A percentile compares a stretch with the other conserved stretches of the same genome.
phyloP scores from a whole-genome alignment of 345 rosid genomes.

The Firmiana major region DNA sequence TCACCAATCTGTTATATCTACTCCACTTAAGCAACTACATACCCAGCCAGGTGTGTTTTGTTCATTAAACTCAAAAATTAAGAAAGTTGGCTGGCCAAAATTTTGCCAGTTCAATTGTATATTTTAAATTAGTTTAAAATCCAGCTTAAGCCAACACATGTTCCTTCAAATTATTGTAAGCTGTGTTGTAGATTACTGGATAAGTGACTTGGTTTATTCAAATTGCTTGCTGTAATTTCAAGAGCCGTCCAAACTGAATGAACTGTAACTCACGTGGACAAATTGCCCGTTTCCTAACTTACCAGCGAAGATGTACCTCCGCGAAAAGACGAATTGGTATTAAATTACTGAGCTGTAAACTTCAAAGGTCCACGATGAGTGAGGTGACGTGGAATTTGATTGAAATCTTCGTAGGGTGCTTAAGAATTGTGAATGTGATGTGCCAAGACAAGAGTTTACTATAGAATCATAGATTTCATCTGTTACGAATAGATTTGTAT shows the following conservation, averaged over 20 bases:
- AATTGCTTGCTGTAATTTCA: background rate
- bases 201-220: background rate
- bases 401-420: background rate
- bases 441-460: no score
- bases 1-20: no score
- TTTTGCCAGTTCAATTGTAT: background rate
- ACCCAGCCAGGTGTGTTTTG: no score
- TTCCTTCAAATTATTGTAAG: background rate
- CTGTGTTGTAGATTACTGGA: background rate
- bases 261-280: background rate
- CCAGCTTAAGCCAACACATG: background rate
- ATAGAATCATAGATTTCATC: no score
- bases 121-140: background rate
- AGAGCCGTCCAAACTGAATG: background rate
- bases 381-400: background rate
- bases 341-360: background rate
- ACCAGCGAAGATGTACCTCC: background rate
- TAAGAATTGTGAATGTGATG: no score
- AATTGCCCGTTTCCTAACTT: background rate
- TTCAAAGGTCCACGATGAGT: no score
- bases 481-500: no score
- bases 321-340: no score
- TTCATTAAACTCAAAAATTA: no score
- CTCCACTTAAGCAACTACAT: no score
- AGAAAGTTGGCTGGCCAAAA: background rate